Evolutionary conservation across 352 stramenopile species (phyloP).

Genomic region (Phytophthora cryptogea): DNA sequence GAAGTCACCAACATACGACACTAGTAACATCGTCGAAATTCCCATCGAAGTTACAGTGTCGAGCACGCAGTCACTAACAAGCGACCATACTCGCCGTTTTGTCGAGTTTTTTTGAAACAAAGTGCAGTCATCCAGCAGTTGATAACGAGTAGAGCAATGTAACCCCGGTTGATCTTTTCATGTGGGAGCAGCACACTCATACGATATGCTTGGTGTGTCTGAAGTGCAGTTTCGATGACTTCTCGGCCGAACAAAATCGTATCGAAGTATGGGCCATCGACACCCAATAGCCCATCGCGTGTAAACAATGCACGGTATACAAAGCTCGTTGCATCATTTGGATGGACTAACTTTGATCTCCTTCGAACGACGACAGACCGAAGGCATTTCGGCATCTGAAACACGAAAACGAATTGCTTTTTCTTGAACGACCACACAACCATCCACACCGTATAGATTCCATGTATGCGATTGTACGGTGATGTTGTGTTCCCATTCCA

Average conservation of each 20-base stretch:
- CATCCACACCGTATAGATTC: conserved; percentile 25
- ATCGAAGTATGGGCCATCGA: conserved; percentile 32
- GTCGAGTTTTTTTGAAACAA: conserved; percentile 11
- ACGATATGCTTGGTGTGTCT: conserved; percentile 30
- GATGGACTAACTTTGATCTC: background rate
- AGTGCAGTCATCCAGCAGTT: conserved; percentile 33
- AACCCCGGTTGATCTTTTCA: conserved; percentile 28
- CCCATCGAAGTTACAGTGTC: conserved; percentile 39
- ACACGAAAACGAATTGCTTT: conserved; percentile 16
- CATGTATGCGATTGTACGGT: conserved; percentile 16
- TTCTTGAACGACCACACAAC: conserved; percentile 28
- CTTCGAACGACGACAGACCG: background rate
- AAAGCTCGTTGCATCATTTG: background rate
- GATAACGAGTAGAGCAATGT: conserved; percentile 24
- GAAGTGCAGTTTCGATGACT: conserved; percentile 23
- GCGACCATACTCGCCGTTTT: conserved; percentile 16
- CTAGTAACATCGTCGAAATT: conserved; percentile 23
- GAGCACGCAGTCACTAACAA: conserved; percentile 37
- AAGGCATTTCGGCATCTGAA: background rate
- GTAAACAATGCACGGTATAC: conserved; percentile 19
- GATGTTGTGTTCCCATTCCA: conserved; percentile 12
- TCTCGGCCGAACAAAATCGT: conserved; percentile 26
- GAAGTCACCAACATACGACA: conserved; percentile 9
- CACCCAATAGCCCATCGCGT: conserved; percentile 17
- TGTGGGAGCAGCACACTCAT: conserved; percentile 27